These are phyloP conservation scores for Royoungia palumana DNA, from an alignment of 768 basidiomycete genomes.

Conservation along the genomic window DNA sequence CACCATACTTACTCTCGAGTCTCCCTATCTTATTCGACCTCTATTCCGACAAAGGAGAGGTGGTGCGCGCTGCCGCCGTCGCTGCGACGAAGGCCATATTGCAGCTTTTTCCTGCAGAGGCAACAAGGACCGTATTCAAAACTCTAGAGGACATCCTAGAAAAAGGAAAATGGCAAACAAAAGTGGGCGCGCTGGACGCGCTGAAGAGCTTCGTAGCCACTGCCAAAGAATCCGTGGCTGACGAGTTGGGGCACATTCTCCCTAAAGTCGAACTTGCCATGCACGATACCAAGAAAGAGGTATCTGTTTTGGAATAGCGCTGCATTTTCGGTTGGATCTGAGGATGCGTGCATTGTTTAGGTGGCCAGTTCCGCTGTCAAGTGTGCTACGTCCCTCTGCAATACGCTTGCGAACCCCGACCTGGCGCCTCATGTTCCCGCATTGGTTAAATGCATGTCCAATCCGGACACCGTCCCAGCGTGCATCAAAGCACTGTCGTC, in stretches of 20 bases:
- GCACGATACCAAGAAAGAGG: slow-evolving; percentile 97
- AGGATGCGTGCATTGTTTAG: slow-evolving; percentile 35
- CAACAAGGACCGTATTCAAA: slow-evolving; percentile 64
- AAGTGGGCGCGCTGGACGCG: slow-evolving; percentile 89
- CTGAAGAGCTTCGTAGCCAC: slow-evolving; percentile 69
- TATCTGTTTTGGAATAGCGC: slow-evolving; percentile 30
- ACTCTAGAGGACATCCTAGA: slow-evolving; percentile 72
- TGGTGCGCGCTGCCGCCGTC: slow-evolving; percentile 79
- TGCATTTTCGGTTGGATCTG: slow-evolving; percentile 1
- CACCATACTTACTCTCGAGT: slow-evolving; percentile 72
- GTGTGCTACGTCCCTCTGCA: slow-evolving; percentile 85
- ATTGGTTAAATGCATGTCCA: slow-evolving; percentile 92
- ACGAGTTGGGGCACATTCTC: slow-evolving; percentile 74
- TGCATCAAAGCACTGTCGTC: slow-evolving; percentile 95
- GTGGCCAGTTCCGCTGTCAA: slow-evolving; percentile 85
- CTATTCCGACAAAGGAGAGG: slow-evolving; percentile 92
- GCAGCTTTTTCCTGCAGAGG: slow-evolving; percentile 81
- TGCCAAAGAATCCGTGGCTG: slow-evolving; percentile 75
- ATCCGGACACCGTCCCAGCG: slow-evolving; percentile 81
- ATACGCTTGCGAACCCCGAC: slow-evolving; percentile 91
- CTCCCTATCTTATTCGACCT: slow-evolving; percentile 78
- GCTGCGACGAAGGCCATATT: slow-evolving; percentile 80
- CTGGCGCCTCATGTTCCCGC: slow-evolving; percentile 82
- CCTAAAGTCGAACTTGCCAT: slow-evolving; percentile 87
- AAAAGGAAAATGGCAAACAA: slow-evolving; percentile 88